Conservation (phyloP, 2,329 filamentous ascomycete genomes). For the Achaetomium macrosporum region DNA sequence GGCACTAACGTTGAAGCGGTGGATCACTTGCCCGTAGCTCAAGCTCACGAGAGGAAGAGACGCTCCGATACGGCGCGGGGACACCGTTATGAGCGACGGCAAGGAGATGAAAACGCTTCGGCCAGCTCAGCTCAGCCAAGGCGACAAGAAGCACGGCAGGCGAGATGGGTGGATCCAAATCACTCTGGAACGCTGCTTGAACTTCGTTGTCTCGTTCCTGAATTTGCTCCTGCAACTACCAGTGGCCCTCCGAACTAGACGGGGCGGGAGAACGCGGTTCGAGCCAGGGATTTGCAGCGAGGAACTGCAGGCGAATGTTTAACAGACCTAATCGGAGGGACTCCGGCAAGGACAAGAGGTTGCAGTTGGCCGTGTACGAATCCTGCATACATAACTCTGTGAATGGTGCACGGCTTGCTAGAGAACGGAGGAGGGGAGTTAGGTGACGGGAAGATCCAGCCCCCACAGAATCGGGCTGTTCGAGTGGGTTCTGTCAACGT, state of each 20-base stretch:
- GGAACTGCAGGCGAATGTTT: too few species aligned
- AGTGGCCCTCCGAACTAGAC: neutral
- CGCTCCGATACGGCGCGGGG: too few species aligned
- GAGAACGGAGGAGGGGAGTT: neutral
- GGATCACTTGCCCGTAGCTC: neutral
- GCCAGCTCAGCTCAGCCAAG: neutral
- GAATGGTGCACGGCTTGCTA: neutral
- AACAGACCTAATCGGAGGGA: too few species aligned
- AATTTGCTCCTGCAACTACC: neutral
- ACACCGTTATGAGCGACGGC: neutral
- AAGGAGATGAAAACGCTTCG: neutral
- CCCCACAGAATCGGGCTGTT: too few species aligned
- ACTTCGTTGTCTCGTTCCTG: neutral
- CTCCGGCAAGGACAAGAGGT: neutral
- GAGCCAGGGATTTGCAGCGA: too few species aligned
- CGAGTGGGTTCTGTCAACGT: neutral
- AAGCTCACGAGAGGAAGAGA: neutral
- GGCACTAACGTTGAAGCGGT: neutral
- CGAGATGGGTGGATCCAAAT: conserved; percentile 6
- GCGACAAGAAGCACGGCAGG: conserved; percentile 4
- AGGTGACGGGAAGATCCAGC: too few species aligned
- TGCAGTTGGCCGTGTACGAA: too few species aligned
- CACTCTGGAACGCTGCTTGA: neutral
- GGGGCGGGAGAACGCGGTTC: too few species aligned
- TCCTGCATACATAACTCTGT: too few species aligned